Evolutionary conservation across 192 early-diverging fungal species (phyloP).

Genomic region (Geranomyces variabilis): DNA sequence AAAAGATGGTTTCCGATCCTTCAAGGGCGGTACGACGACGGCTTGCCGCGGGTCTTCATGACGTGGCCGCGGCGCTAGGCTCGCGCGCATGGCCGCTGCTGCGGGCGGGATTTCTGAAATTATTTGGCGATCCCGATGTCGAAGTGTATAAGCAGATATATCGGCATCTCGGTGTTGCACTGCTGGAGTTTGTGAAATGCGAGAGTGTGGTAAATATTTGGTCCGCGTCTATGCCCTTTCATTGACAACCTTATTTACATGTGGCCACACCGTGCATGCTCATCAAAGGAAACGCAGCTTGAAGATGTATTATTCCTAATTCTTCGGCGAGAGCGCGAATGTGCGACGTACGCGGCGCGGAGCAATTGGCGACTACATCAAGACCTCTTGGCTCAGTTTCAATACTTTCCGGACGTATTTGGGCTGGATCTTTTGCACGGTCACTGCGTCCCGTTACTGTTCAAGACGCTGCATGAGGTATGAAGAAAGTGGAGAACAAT

Average conservation of each 20-base stretch:
- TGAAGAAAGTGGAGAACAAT: neutral
- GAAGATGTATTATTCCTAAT: conserved; percentile 52
- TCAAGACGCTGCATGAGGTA: conserved; percentile 48
- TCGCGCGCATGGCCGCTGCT: conserved; percentile 26
- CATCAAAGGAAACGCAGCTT: conserved; percentile 28
- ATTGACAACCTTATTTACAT: too few relatives aligned
- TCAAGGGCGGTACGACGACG: conserved; percentile 34
- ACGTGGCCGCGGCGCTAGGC: conserved; percentile 41
- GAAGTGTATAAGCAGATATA: conserved; percentile 42
- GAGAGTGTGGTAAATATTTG: conserved; percentile 12
- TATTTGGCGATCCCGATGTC: conserved; percentile 40
- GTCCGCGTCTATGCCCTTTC: too few relatives aligned
- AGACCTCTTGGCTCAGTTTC: conserved; percentile 46
- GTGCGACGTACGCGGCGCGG: conserved; percentile 37
- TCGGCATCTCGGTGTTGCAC: conserved; percentile 36
- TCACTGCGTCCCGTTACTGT: conserved; percentile 50
- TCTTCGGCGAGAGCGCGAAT: conserved; percentile 51
- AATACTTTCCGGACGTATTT: conserved; percentile 48
- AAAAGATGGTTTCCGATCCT: conserved; percentile 35
- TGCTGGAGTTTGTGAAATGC: conserved; percentile 35
- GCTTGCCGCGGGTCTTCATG: conserved; percentile 46
- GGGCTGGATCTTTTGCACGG: conserved; percentile 48
- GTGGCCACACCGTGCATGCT: too few relatives aligned
- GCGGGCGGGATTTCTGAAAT: conserved; percentile 35
- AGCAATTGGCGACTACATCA: conserved; percentile 49